These are phyloP conservation scores for Trichomonascaceae sp. DNA, from an alignment of 1,139 yeast species.

Conservation along the genomic window DNA sequence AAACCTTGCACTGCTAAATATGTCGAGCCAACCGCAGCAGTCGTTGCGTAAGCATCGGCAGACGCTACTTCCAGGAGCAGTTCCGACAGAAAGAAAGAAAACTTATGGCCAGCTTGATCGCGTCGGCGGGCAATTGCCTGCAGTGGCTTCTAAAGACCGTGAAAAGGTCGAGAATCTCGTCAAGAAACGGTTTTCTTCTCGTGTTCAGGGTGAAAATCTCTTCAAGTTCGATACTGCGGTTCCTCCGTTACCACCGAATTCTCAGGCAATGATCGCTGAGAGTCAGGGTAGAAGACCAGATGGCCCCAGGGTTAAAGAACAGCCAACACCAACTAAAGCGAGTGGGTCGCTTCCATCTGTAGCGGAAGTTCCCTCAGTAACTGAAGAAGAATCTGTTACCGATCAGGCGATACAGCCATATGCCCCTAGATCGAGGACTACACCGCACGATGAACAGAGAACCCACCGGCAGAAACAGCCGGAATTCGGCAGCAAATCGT, in stretches of 20 bases:
- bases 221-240: constrained; percentile 12
- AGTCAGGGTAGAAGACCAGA: constrained; percentile 10
- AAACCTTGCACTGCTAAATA: neutral
- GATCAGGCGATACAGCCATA: neutral
- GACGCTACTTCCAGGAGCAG: constrained; percentile 23
- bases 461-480: neutral
- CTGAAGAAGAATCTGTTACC: neutral
- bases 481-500: neutral
- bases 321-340: neutral
- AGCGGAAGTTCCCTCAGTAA: neutral
- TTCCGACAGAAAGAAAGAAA: constrained; percentile 13
- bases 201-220: constrained; percentile 16
- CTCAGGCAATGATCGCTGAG: constrained; percentile 23
- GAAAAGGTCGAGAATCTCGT: constrained; percentile 26
- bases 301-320: neutral
- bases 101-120: constrained; percentile 21
- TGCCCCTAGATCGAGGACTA: neutral
- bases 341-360: neutral
- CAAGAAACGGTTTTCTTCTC: constrained; percentile 24
- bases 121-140: constrained; percentile 18
- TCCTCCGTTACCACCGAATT: constrained; percentile 26
- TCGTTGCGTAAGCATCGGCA: constrained; percentile 30
- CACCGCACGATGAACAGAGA: neutral
- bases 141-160: constrained; percentile 21
- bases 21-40: constrained; percentile 17